A percentile compares a stretch with the other conserved stretches of the same genome.
phyloP scores from a whole-genome alignment of 2,329 filamentous ascomycete genomes.

The Beauveria varroae region DNA sequence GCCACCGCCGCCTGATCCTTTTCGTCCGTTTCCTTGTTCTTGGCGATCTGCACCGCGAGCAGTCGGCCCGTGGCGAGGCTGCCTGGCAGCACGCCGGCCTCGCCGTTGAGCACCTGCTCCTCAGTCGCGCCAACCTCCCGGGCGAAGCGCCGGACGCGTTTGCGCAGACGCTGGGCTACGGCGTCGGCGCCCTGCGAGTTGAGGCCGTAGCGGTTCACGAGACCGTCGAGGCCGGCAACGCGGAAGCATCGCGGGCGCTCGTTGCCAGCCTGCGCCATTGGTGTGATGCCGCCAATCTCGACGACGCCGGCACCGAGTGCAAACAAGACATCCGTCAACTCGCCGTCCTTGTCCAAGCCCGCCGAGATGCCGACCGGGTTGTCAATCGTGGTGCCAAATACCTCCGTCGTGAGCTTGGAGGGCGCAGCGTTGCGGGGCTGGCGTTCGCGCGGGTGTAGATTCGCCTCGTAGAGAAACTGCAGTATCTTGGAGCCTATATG shows the following conservation, averaged over 20 bases:
- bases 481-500: conserved; percentile 66
- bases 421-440: conserved; percentile 30
- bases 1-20: conserved; percentile 74
- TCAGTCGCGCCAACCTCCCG: conserved; percentile 64
- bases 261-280: conserved; percentile 82
- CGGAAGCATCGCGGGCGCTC: conserved; percentile 83
- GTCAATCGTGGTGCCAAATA: conserved; percentile 69
- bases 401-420: conserved; percentile 31
- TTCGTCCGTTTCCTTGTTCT: conserved; percentile 91
- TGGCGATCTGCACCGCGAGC: conserved; percentile 86
- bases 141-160: conserved; percentile 72
- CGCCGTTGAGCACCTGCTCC: conserved; percentile 66
- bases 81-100: conserved; percentile 72
- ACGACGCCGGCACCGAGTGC: conserved; percentile 79
- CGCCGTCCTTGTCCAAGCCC: conserved; percentile 89
- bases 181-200: conserved; percentile 87
- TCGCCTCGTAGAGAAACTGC: conserved; percentile 64
- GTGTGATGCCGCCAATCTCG: conserved; percentile 86
- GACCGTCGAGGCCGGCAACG: conserved; percentile 70
- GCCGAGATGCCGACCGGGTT: conserved; percentile 95
- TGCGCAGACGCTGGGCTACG: conserved; percentile 70
- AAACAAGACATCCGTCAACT: conserved; percentile 78
- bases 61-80: conserved; percentile 68
- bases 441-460: conserved; percentile 77
- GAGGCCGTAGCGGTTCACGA: conserved; percentile 94